phyloP scores from a whole-genome alignment of 345 rosid species.

The Limnanthes douglasii region DNA sequence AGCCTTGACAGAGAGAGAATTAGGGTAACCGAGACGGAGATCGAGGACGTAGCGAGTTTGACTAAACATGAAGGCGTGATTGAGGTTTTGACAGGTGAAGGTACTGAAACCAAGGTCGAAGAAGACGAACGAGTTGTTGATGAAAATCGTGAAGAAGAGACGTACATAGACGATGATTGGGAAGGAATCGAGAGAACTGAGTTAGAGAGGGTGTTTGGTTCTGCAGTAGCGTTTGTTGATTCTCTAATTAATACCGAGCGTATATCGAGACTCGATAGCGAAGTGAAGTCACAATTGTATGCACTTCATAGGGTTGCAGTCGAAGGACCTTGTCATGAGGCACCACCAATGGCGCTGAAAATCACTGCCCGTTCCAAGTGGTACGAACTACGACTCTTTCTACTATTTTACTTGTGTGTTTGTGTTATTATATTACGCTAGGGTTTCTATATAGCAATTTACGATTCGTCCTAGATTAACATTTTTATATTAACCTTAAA shows the following conservation, averaged over 20 bases:
- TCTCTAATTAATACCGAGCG: conserved; percentile 11
- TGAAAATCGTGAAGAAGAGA: conserved; percentile 7
- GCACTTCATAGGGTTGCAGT: conserved; percentile 43
- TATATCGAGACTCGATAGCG: conserved; percentile 7
- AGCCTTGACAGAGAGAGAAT: neutral
- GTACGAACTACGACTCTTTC: conserved; percentile 6
- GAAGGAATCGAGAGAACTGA: conserved; percentile 35
- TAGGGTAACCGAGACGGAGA: neutral
- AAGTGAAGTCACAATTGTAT: conserved; percentile 18
- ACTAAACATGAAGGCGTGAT: conserved; percentile 4
- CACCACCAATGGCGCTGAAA: conserved; percentile 27
- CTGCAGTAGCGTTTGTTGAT: conserved; percentile 22
- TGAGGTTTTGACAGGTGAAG: conserved; percentile 2
- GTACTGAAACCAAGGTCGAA: neutral
- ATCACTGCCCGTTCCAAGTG: conserved; percentile 40
- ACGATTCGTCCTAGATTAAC: too few species aligned
- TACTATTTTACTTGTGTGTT: neutral
- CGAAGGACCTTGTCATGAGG: conserved; percentile 33
- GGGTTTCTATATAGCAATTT: neutral
- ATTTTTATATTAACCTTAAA: too few species aligned
- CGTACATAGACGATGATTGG: conserved; percentile 28
- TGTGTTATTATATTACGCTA: neutral
- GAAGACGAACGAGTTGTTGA: conserved; percentile 10
- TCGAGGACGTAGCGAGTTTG: neutral
- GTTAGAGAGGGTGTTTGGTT: conserved; percentile 24